phyloP scores from a whole-genome alignment of 2,329 filamentous ascomycete species.

The Colletotrichum tropicicola region DNA sequence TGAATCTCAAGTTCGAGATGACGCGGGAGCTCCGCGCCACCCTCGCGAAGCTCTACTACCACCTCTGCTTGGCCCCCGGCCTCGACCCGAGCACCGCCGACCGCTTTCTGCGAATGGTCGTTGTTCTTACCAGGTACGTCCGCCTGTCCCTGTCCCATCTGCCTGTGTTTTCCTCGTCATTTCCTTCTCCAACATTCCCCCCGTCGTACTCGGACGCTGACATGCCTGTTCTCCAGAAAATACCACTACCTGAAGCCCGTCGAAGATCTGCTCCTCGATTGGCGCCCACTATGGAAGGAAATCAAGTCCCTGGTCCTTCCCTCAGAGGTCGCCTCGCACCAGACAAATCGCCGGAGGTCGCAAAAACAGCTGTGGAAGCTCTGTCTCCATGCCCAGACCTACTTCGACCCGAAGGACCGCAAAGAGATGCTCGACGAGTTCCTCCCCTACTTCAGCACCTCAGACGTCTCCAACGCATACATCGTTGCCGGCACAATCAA shows the following conservation, averaged over 20 bases:
- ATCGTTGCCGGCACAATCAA: slow-evolving; percentile 92
- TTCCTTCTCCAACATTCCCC: neutral
- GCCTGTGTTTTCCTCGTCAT: neutral
- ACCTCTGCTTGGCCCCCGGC: slow-evolving; percentile 89
- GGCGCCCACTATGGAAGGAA: slow-evolving; percentile 92
- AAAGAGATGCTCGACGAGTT: slow-evolving; percentile 84
- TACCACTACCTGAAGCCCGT: slow-evolving; percentile 94
- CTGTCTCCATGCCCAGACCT: slow-evolving; percentile 88
- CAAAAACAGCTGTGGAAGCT: slow-evolving; percentile 82
- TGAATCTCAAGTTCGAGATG: slow-evolving; percentile 97
- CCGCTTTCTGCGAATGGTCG: slow-evolving; percentile 95
- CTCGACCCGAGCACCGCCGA: slow-evolving; percentile 85
- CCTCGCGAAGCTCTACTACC: slow-evolving; percentile 92
- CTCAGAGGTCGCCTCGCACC: slow-evolving; percentile 77
- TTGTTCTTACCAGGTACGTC: slow-evolving; percentile 89
- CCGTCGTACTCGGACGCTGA: neutral
- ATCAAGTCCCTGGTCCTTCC: slow-evolving; percentile 91
- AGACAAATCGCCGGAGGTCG: slow-evolving; percentile 62
- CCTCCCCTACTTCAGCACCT: slow-evolving; percentile 89
- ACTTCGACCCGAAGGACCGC: slow-evolving; percentile 90
- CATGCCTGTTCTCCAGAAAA: slow-evolving; percentile 64
- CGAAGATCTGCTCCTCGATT: slow-evolving; percentile 91
- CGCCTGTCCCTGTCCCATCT: slow-evolving; percentile 1
- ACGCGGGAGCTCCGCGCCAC: slow-evolving; percentile 83
- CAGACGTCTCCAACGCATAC: slow-evolving; percentile 90